Conservation (phyloP, 1,139 yeast genomes). For the Kodamaea fungicola region DNA sequence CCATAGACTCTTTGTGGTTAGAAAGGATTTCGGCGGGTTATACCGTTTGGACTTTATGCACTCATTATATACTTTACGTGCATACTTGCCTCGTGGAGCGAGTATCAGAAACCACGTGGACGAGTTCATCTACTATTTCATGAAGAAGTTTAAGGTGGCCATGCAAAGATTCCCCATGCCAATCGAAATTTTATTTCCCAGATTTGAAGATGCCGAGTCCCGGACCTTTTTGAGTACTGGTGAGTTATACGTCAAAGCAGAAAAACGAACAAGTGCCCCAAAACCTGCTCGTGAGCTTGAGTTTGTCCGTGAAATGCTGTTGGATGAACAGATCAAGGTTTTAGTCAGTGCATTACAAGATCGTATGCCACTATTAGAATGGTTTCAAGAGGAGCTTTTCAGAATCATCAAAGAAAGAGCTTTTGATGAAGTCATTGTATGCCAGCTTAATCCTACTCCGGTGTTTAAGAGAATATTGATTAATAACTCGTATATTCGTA, state of each 20-base stretch:
- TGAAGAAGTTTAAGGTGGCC: conserved; percentile 57
- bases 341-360: conserved; percentile 51
- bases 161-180: conserved; percentile 54
- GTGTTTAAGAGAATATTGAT: conserved; percentile 27
- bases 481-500: conserved; percentile 34
- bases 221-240: conserved; percentile 48
- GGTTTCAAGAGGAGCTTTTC: conserved; percentile 41
- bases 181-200: conserved; percentile 66
- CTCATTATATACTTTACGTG: conserved; percentile 29
- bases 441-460: conserved; percentile 16
- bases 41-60: conserved; percentile 74
- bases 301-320: conserved; percentile 29
- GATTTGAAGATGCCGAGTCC: conserved; percentile 46
- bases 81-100: conserved; percentile 30
- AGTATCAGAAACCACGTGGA: conserved; percentile 57
- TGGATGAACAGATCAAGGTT: conserved; percentile 41
- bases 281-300: conserved; percentile 36
- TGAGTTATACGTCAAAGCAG: conserved; percentile 35
- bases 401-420: conserved; percentile 23
- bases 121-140: conserved; percentile 62
- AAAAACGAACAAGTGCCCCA: conserved; percentile 17
- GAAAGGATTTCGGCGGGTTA: conserved; percentile 59
- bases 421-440: conserved; percentile 11
- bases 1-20: conserved; percentile 62
- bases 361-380: conserved; percentile 35